Evolutionary conservation across 176 grass and related monocot species (phyloP), one percentile per base, ranked within the genome.

Genomic region (Areca catechu): DNA sequence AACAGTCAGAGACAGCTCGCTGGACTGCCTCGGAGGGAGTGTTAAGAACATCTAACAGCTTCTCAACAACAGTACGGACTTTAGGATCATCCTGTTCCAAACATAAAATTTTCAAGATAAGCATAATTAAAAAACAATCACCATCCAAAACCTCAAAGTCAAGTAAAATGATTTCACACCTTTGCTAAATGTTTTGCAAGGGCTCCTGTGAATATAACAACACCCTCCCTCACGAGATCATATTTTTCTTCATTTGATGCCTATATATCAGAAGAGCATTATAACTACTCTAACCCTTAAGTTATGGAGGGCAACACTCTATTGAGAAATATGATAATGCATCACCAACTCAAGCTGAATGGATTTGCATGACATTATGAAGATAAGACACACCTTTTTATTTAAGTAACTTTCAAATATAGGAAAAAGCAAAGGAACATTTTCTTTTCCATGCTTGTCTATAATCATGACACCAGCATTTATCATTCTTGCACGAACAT

Each of bases 341-440:
- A 29, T 29, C 34, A 43, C 9, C 34, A 43, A 43, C 34, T 43
- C 34, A 43, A 43, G 34, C 34, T 43, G 34, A 43, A 43, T 9
- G 34, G 10, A 43, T 12, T 43, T 43, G 34, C 34, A 43, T 9
- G 14, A 14, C 34, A 43, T 43, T 43, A 43, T 43, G 34, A 10
- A 43, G 9, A 3, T 12, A 43, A 12, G 34, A 53, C 50, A 53
- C 79, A 75, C 92, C 83, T 57, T 97, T 82, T 97, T 97, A 73
- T 97, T 97, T 75, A 97, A 88, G 62, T 91, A 97, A 75, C 86
- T 97, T 58, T 97, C 86, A 60, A 97, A 97, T 74, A 97, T 97
- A 72, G 92, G 92, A 79, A 97, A 97, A 58, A 97, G 70, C 69
- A 97, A 84, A 79, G 83, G 86, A 51, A 97, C 86, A 75, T 91